Percentiles rank a stretch among this genome's conserved stretches.
Evolutionary conservation across 179 eudicot genomes (phyloP).

Genomic region (Sideroxylon spinosum): DNA sequence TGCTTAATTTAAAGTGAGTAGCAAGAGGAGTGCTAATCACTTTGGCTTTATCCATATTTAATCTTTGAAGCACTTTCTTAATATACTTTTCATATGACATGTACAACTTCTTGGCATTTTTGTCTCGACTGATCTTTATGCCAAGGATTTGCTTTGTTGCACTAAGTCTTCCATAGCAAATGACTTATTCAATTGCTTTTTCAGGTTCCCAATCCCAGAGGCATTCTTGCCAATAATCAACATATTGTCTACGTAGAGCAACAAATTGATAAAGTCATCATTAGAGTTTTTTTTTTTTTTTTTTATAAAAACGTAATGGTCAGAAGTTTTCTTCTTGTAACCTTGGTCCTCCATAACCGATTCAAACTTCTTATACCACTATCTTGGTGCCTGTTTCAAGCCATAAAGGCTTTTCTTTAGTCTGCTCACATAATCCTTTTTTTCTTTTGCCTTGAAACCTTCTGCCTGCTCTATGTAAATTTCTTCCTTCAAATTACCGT

Average conservation of each 20-base stretch:
- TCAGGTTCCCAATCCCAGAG: no score
- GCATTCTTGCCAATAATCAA: no score
- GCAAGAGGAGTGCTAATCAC: neutral
- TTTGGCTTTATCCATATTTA: no score
- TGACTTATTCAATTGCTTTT: no score
- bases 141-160: no score
- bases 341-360: slow-evolving; percentile 1
- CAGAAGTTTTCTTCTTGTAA: neutral
- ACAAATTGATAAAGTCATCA: slow-evolving; percentile 7
- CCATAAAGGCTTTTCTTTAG: slow-evolving; percentile 6
- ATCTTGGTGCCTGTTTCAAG: neutral
- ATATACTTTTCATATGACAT: neutral
- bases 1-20: no score
- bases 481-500: neutral
- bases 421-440: slow-evolving; percentile 7
- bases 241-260: neutral
- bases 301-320: slow-evolving; percentile 2
- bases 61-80: no score
- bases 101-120: neutral
- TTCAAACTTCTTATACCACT: slow-evolving; percentile 6
- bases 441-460: slow-evolving; percentile 3
- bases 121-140: no score
- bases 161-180: no score
- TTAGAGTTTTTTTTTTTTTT: neutral
- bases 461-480: slow-evolving; percentile 14